Evolutionary conservation across 148 eudicot species (phyloP), one percentile per base, ranked within the genome.

Genomic region (Bassia scoparia): DNA sequence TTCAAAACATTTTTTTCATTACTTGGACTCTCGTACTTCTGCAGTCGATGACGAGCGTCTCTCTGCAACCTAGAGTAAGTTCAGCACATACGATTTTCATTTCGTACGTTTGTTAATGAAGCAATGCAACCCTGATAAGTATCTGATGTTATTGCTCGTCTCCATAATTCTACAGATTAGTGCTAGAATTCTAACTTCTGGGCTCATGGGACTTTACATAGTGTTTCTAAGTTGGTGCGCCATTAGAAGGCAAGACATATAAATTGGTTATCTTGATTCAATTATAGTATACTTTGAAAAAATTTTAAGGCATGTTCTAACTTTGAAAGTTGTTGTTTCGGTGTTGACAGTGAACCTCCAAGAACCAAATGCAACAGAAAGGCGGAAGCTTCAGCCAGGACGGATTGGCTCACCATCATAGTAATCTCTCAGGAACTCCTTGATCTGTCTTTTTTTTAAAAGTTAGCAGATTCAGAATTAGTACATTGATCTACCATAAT

Each of bases 201-300:
- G 95, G 35, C 72, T 92, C 29, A 89, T 92, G 95, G 96, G 97
- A 70, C 88, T 92, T 55, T 92, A 92, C 84, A 74, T 92, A 37
- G 97, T 87, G 33, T 92, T 86, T 68, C 84, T 92, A 76, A 89
- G 97, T 82, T 92, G 97, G 97, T 89, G 88, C 61, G 97, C 97
- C 78, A 84, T 92, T 69, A 78, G 97, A 84, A 92, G 97, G 97
- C 73, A 85, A 58, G 80, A 24, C 62, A 21, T 41, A 49, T 27
- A 2, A 5, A n/a, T 15, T 7, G 15, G 26, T 3, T 3, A n/a
- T 2, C 44, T 27, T 43, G 24, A 8, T 3, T 10, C 3, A 31
- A 9, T 13, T 9, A 16, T 59, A 53, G 2, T 41, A 7, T 41
- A 7, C 12, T 41, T n/a, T n/a, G n/a, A n/a, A 60, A 20, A 18